Percentiles rank a stretch among this genome's conserved stretches.
phyloP scores from a whole-genome alignment of 805 yeast species.

The Candida fluviatilis region DNA sequence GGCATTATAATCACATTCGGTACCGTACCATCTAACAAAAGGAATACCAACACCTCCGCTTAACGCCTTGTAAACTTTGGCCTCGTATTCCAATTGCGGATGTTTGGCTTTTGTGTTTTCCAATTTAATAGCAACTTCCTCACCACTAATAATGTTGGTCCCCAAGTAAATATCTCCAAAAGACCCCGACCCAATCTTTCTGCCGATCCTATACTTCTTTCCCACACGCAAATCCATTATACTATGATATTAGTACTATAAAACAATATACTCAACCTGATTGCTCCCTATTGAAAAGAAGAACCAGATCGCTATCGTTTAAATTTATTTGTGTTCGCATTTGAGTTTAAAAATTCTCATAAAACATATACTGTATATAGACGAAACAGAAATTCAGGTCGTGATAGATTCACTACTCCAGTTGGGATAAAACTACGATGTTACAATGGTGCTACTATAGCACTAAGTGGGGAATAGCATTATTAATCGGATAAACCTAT shows the following conservation, averaged over 20 bases:
- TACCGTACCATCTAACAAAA: constrained; percentile 91
- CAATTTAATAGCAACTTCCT: constrained; percentile 94
- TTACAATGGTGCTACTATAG: no score
- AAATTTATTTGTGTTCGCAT: constrained; percentile 1
- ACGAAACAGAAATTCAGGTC: neutral
- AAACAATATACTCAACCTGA: neutral
- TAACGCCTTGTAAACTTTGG: constrained; percentile 88
- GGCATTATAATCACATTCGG: constrained; percentile 94
- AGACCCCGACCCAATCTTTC: constrained; percentile 95
- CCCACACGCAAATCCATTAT: constrained; percentile 49
- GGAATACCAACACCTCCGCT: constrained; percentile 98
- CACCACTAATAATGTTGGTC: constrained; percentile 91
- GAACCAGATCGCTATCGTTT: neutral
- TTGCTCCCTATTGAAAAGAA: neutral
- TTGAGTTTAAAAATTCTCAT: neutral
- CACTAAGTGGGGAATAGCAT: no score
- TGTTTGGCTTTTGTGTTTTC: constrained; percentile 89
- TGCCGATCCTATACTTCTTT: constrained; percentile 87
- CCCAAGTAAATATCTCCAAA: constrained; percentile 96
- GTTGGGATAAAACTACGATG: no score
- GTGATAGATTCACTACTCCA: no score
- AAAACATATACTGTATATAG: neutral
- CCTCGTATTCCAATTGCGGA: constrained; percentile 96
- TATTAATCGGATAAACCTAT: no score
- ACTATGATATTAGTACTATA: neutral